Percentiles rank a stretch among this genome's conserved stretches.
Evolutionary conservation across 2,329 filamentous ascomycete species (phyloP).

Genomic region (Aspergillus neoniger): DNA sequence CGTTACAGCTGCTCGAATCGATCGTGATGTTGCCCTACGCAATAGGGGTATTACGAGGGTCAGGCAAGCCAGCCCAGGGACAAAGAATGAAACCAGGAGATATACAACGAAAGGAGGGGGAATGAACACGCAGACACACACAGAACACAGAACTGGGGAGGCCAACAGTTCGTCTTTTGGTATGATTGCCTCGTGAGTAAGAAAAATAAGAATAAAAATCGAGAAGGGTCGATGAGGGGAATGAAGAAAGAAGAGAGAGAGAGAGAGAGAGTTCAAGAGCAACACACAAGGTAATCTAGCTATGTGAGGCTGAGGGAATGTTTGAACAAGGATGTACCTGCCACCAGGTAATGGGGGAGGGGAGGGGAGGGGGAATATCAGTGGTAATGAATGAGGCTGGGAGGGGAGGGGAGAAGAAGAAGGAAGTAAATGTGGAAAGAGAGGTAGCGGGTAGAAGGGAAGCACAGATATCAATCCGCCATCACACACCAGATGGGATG

Average conservation of each 20-base stretch:
- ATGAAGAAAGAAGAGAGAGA: not conserved
- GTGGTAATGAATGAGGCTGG: conserved; percentile 1
- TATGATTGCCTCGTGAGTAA: not conserved
- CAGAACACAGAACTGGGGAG: not conserved
- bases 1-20: conserved; percentile 19
- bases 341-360: not conserved
- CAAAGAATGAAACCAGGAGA: not conserved
- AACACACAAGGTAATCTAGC: conserved; percentile 8
- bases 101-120: conserved; percentile 12
- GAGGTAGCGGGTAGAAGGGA: conserved; percentile 1
- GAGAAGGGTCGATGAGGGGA: not conserved
- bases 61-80: conserved; percentile 8
- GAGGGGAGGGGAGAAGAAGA: conserved; percentile 7
- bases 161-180: not conserved
- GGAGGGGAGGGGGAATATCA: not conserved
- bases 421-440: conserved; percentile 2
- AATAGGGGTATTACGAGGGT: conserved; percentile 24
- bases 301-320: not conserved
- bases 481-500: conserved; percentile 10
- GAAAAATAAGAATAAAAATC: not conserved
- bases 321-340: not conserved
- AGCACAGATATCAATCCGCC: conserved; percentile 16
- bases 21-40: conserved; percentile 21
- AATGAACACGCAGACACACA: conserved; percentile 5
- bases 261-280: not conserved